Conservation (phyloP, 2,329 filamentous ascomycete genomes). For the Pyrenophora teres region DNA sequence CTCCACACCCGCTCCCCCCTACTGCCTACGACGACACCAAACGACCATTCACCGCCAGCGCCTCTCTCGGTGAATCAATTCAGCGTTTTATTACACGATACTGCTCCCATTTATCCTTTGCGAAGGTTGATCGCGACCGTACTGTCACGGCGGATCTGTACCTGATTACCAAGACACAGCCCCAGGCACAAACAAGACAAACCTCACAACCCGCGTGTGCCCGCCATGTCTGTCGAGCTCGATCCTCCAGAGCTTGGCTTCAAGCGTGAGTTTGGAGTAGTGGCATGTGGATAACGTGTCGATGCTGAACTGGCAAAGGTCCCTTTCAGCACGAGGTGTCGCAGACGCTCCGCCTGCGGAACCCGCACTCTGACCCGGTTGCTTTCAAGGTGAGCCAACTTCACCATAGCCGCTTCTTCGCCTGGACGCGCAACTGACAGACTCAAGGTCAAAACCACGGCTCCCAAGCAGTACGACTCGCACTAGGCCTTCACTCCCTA, state of each 20-base stretch:
- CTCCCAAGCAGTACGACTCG: constrained; percentile 87
- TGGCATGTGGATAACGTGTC: not conserved
- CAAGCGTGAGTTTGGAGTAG: constrained; percentile 68
- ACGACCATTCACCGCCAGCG: constrained; percentile 8
- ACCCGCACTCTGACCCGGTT: constrained; percentile 62
- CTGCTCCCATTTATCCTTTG: constrained; percentile 12
- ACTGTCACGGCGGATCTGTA: constrained; percentile 16
- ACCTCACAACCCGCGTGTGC: constrained; percentile 13
- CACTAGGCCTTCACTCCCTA: constrained; percentile 20
- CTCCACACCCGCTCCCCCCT: constrained; percentile 9
- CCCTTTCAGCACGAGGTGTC: constrained; percentile 69
- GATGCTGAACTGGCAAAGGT: constrained; percentile 50
- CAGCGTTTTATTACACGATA: constrained; percentile 1
- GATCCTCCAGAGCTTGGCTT: constrained; percentile 91
- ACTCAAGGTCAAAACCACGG: constrained; percentile 92
- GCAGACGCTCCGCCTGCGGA: constrained; percentile 63
- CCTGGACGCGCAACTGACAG: constrained; percentile 16
- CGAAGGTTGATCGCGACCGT: constrained; percentile 20
- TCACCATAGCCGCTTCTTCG: not conserved
- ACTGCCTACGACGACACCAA: constrained; percentile 14
- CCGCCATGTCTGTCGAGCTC: constrained; percentile 90
- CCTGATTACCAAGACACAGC: constrained; percentile 37
- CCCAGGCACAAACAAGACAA: constrained; percentile 18
- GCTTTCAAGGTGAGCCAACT: constrained; percentile 66
- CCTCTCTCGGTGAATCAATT: not conserved